Conservation (phyloP, 345 rosid genomes). For the Arabidopsis suecica region DNA sequence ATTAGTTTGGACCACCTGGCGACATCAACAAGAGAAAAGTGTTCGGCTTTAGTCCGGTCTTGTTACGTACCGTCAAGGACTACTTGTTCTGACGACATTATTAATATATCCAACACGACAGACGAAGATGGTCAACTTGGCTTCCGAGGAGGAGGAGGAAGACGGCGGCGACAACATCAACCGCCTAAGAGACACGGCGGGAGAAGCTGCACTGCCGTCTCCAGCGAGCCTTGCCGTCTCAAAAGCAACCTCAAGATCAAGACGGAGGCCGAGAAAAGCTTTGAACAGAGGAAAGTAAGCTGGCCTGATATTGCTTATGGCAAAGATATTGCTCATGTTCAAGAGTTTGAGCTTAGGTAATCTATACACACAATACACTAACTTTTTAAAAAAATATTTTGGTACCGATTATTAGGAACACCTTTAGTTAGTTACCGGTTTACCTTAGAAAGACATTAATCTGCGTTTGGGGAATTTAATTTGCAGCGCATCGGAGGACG, state of each 20-base stretch:
- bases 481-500: constrained; percentile 63
- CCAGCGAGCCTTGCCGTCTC: constrained; percentile 47
- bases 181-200: constrained; percentile 32
- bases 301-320: constrained; percentile 81
- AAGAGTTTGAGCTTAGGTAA: constrained; percentile 76
- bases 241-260: constrained; percentile 69
- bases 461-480: constrained; percentile 13
- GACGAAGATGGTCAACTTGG: constrained; percentile 39
- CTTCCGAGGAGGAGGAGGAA: constrained; percentile 51
- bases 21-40: constrained; percentile 63
- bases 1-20: constrained; percentile 58
- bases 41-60: constrained; percentile 74
- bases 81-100: constrained; percentile 38
- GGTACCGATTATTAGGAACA: neutral
- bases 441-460: constrained; percentile 2
- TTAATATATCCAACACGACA: constrained; percentile 16
- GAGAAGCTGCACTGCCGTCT: constrained; percentile 39
- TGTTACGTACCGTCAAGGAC: constrained; percentile 65
- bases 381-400: too few relatives aligned
- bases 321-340: constrained; percentile 76
- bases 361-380: neutral
- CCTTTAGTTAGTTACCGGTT: constrained; percentile 9
- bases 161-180: constrained; percentile 35
- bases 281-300: constrained; percentile 66
- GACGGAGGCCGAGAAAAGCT: constrained; percentile 39